Percentiles rank a stretch among this genome's conserved stretches.
Evolutionary conservation across 257 asterid genomes (phyloP).

Genomic region (Nyctanthes arbortristis): DNA sequence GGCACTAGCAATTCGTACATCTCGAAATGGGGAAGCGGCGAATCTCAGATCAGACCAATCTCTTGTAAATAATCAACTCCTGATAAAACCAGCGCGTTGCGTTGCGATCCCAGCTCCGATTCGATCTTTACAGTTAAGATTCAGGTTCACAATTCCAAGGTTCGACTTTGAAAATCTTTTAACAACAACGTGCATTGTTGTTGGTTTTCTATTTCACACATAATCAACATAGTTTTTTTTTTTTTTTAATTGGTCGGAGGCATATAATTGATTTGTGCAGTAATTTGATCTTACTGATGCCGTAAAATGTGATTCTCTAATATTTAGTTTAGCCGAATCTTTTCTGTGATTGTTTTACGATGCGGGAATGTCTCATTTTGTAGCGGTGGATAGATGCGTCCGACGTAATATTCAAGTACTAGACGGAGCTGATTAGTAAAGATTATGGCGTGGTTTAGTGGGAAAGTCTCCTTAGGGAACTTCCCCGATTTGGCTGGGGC

Average conservation of each 20-base stretch:
- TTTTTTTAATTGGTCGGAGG: neutral
- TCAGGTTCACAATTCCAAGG: neutral
- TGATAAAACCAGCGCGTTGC: neutral
- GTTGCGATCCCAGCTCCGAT: conserved; percentile 1
- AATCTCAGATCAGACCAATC: neutral
- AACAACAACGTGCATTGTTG: neutral
- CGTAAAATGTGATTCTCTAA: neutral
- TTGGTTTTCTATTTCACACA: neutral
- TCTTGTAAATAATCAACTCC: neutral
- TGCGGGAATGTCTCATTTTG: neutral
- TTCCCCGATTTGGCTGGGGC: conserved; percentile 92
- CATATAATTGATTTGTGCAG: neutral
- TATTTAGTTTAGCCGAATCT: neutral
- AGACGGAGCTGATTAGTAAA: conserved; percentile 35
- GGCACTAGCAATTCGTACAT: neutral
- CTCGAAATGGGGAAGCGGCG: neutral
- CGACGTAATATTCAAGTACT: neutral
- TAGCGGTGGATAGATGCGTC: no score
- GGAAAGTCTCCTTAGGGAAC: conserved; percentile 71
- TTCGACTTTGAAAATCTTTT: neutral
- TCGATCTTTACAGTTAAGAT: neutral
- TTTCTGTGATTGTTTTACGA: neutral
- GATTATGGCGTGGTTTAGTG: conserved; percentile 88
- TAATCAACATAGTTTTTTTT: neutral
- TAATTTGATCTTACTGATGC: neutral